A percentile compares a stretch with the other conserved stretches of the same genome.
phyloP scores from a whole-genome alignment of 306 rosid species.

The Amphicarpaea edgeworthii region DNA sequence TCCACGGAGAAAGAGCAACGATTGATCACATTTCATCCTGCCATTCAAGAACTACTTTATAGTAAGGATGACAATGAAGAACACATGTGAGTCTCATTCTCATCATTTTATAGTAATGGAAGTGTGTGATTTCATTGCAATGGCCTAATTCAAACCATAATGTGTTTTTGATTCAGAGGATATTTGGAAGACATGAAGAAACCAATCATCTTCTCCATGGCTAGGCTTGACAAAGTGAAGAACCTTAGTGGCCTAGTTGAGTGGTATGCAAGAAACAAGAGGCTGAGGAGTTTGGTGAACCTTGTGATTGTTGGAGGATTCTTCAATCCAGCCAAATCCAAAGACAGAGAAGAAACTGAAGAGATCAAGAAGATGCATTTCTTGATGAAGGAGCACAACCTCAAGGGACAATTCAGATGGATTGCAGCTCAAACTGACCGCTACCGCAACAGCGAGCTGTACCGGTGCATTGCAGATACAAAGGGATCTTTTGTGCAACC shows the following conservation, averaged over 20 bases:
- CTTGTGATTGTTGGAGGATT: constrained; percentile 93
- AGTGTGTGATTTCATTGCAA: constrained; percentile 2
- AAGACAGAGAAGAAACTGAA: constrained; percentile 89
- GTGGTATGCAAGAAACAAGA: constrained; percentile 83
- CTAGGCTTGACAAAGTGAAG: constrained; percentile 90
- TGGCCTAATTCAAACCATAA: constrained; percentile 32
- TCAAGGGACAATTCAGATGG: constrained; percentile 86
- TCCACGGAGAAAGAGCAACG: constrained; percentile 51
- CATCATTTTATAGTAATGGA: not conserved
- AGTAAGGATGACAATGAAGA: constrained; percentile 54
- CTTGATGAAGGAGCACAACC: constrained; percentile 69
- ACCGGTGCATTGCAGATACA: constrained; percentile 81
- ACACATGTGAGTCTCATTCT: constrained; percentile 52
- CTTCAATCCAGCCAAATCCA: constrained; percentile 85
- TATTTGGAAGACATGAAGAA: constrained; percentile 79
- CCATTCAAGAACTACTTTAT: constrained; percentile 59
- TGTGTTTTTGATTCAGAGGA: constrained; percentile 68
- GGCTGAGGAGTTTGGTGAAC: constrained; percentile 73
- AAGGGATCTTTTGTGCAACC: constrained; percentile 98
- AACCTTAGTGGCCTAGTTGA: constrained; percentile 89
- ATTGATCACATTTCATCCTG: constrained; percentile 47
- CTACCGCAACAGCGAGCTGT: constrained; percentile 78
- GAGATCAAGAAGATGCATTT: constrained; percentile 87
- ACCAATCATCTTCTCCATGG: constrained; percentile 96
- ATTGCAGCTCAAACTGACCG: constrained; percentile 93